Evolutionary conservation across 139 green algal species (phyloP), one percentile per base, ranked within the genome.

Genomic region (Asterochloris erici): DNA sequence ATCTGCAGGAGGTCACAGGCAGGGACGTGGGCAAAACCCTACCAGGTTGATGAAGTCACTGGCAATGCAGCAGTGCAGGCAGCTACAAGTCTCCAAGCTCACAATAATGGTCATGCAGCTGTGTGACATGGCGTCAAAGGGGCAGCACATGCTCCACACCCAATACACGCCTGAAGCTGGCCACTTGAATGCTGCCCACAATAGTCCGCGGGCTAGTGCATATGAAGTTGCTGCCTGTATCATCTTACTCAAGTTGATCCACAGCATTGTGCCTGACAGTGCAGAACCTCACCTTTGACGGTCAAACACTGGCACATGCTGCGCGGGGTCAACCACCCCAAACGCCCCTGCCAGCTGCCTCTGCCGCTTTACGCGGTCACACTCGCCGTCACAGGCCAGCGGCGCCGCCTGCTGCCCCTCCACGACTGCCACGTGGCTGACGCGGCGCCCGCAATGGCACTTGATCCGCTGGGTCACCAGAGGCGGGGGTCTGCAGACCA

Each of bases 321-420:
- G 60, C 0, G 88, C 85, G 0, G 86, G 85, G 63, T 89, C 64
- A 1, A 82, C 77, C 19, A 95, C 87, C 0, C 92, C 92, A 87
- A 96, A 96, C 4, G 92, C 92, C 27, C 90, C 85, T 0, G 90
- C 92, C 73, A 96, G 83, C 74, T 81, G 82, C 14, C 63, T 61
- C 24, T 84, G 85, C 11, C 90, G 85, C 62, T 81, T 63, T 73
- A 86, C 82, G 1, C 87, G 75, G 29, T 82, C 78, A 79, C 92
- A 95, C 11, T 88, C 82, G 12, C 73, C 79, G 82, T 94, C 86
- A 85, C 92, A 96, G 26, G 63, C 17, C 77, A 95, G 79, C 0
- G 74, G 26, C 17, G 89, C 74, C 19, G 81, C 17, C 60, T 76
- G 70, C 76, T 90, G 47, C 19, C 88, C 88, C 73, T 90, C 73